These are phyloP conservation scores for Chalaropsis ovoidea DNA, from an alignment of 2,329 filamentous ascomycete species.

Conservation along the genomic window DNA sequence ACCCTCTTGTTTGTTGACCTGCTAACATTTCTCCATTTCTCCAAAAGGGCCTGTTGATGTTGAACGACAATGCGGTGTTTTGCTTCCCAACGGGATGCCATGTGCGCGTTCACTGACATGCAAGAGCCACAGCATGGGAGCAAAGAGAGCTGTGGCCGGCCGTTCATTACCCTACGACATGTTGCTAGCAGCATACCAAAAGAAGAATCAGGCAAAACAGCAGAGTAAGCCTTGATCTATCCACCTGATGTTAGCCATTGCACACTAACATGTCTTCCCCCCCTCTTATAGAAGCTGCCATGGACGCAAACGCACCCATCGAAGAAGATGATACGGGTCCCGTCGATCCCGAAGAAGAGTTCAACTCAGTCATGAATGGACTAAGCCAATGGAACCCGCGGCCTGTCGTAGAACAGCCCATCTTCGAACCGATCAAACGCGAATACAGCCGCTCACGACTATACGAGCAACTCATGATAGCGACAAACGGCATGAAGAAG, in stretches of 20 bases:
- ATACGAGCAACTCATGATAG: conserved; percentile 55
- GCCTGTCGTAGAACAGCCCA: conserved; percentile 59
- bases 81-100: conserved; percentile 71
- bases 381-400: conserved; percentile 66
- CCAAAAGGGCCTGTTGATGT: conserved; percentile 71
- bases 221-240: conserved; percentile 58
- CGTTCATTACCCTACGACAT: conserved; percentile 86
- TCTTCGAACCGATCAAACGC: conserved; percentile 51
- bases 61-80: conserved; percentile 84
- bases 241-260: conserved; percentile 21
- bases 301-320: conserved; percentile 84
- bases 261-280: conserved; percentile 21
- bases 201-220: conserved; percentile 97
- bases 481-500: conserved; percentile 54
- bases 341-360: conserved; percentile 92
- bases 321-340: conserved; percentile 76
- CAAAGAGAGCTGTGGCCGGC: conserved; percentile 79
- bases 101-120: conserved; percentile 85
- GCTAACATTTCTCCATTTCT: conserved; percentile 27
- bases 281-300: conserved; percentile 61
- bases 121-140: conserved; percentile 92
- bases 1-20: conserved; percentile 19
- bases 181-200: conserved; percentile 77
- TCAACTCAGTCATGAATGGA: conserved; percentile 74
- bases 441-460: conserved; percentile 54